Evolutionary conservation across 352 stramenopile species (phyloP).

Genomic region (Pythium sukuiense): DNA sequence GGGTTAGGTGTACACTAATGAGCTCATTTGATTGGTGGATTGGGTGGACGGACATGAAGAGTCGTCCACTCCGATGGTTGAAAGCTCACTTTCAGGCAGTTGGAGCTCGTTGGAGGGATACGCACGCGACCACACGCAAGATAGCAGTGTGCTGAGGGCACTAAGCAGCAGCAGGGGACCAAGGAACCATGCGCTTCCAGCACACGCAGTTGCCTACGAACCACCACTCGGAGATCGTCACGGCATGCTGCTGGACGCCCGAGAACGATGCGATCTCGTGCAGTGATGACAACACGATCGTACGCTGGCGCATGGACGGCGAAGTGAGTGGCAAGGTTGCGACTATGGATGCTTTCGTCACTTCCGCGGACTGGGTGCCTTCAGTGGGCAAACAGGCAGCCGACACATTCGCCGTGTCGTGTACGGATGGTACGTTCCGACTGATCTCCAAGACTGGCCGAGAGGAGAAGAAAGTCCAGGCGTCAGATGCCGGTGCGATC

Average conservation of each 20-base stretch:
- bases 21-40: conserved; percentile 4
- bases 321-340: conserved; percentile 74
- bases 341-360: conserved; percentile 78
- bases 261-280: conserved; percentile 88
- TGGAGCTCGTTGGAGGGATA: conserved; percentile 1
- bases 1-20: conserved; percentile 3
- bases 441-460: conserved; percentile 88
- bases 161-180: background rate
- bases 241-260: conserved; percentile 85
- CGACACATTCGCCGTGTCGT: conserved; percentile 87
- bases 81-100: background rate
- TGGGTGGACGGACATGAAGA: conserved; percentile 7
- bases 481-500: conserved; percentile 77
- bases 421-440: conserved; percentile 88
- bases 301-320: conserved; percentile 84
- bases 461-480: conserved; percentile 92
- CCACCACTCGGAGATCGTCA: conserved; percentile 83
- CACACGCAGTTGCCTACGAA: conserved; percentile 70
- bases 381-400: conserved; percentile 80
- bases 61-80: conserved; percentile 9
- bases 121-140: background rate
- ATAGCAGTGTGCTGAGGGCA: background rate
- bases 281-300: conserved; percentile 83
- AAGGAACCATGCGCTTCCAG: conserved; percentile 65
- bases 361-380: conserved; percentile 76